Evolutionary conservation across 106 monocot genomes (phyloP), one percentile per base, ranked within the genome.

Genomic region (Dendrobium catenatum): DNA sequence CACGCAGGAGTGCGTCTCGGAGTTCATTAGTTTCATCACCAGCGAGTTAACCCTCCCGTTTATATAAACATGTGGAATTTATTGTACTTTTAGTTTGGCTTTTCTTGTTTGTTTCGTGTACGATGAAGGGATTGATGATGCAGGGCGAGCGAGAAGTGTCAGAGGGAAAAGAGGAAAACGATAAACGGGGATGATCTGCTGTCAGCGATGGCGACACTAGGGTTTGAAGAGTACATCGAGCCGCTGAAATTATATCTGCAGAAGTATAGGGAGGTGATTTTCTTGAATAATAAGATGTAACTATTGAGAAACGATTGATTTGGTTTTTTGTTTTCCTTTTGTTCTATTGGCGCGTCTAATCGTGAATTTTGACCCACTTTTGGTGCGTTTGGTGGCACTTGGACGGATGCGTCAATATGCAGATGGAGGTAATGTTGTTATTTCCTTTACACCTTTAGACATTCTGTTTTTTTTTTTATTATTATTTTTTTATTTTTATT

Each of bases 1-100:
- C 16, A 83, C 88, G 44, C 90, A 90, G 85, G 84, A 86, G 82
- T 90, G 90, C 76, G 88, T 90, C 27, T 90, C 90, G 51, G 90
- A 90, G 88, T 90, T 90, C 67, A 88, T 90, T 79, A 88, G 88
- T 70, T 90, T 90, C 86, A 84, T 90, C 76, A 90, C 90, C 33
- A 86, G 88, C 88, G 90, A 90, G 90, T 90, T 27, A 77, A 85
- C 68, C 22, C 20, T 19, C 43, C 15, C 27, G 18, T n/a, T 4
- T 77, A 66, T 43, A 6, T 73, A 55, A 22, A 46, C 79, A 4
- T 76, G 13, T 46, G 41, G 70, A 24, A 20, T 24, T 42, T 66
- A n/a, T 66, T 6, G 6, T 27, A 26, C n/a, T 70, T 37, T 16
- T 37, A 16, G 29, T 70, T 5, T 70, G n/a, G 37, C 37, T 70